Evolutionary conservation across 306 rosid species (phyloP), one percentile per base, ranked within the genome.

Genomic region (Fagus sylvatica): DNA sequence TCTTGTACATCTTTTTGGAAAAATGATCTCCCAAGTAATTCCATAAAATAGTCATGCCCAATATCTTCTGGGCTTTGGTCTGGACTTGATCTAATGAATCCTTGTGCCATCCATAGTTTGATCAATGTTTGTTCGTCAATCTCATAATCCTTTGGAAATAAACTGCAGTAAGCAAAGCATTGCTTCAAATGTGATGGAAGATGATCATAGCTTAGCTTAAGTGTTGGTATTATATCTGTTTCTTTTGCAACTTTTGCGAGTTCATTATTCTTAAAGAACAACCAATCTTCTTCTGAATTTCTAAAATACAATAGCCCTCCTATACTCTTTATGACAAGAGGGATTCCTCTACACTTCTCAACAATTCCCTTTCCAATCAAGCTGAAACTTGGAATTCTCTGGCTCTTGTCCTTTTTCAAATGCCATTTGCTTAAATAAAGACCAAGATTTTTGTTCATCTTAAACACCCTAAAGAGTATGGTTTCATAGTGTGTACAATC

Each of bases 91-190:
- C 53, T 82, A 57, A 84, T 70, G 69, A 84, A 87, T 6, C 89
- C 86, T 79, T 88, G 82, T 2, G 91, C 84, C 1, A 69, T 49
- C 87, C 89, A 88, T 37, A 81, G 49, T 6, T 68, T 82, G 67
- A 87, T 73, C 57, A 87, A 53, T 1, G 51, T 71, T 7, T 76
- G 53, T 46, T 51, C 73, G 2, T 72, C 48, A 54, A 84, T 67
- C 76, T 3, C 22, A 22, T 69, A 70, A 71, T 81, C 84, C 65
- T 87, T 87, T 2, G 88, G 72, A 84, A 87, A 81, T 83, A 84
- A 22, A 22, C 28, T 22, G 28, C 28, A 22, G 28, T 22, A 22
- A 6, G 84, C 80, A 78, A 81, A 81, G 40, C 90, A 86, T 2
- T 30, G 56, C 71, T 81, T 87, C 46, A 87, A 71, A 72, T 72